Conservation (phyloP, 495 filamentous ascomycete genomes). For the Daldinia decipiens region DNA sequence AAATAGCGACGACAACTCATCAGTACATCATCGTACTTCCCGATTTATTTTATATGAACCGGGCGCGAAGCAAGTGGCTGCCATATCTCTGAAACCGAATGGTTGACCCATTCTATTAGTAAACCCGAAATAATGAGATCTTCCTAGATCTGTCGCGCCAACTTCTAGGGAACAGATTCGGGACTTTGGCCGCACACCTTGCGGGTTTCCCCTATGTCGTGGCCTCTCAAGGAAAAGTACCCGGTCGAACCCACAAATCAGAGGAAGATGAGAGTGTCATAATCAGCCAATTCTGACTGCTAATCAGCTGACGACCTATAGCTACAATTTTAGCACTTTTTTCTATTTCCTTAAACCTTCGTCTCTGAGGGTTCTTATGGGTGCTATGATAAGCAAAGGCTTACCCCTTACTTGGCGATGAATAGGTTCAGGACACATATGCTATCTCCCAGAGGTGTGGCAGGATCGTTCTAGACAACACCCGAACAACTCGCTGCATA, state of each 20-base stretch:
- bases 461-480: background rate
- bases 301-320: background rate
- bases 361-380: background rate
- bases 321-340: background rate
- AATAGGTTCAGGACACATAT: slow-evolving; percentile 3
- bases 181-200: background rate
- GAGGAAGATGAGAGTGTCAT: background rate
- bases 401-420: background rate
- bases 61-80: background rate
- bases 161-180: background rate
- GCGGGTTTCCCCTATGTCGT: background rate
- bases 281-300: background rate
- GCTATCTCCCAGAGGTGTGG: background rate
- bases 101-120: background rate
- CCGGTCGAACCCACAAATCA: background rate
- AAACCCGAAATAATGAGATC: background rate
- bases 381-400: background rate
- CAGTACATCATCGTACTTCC: background rate
- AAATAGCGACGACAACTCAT: background rate
- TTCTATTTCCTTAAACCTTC: background rate
- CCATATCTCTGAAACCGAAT: background rate
- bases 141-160: background rate
- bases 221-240: background rate
- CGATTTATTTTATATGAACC: background rate
- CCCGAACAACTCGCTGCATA: background rate